These are phyloP conservation scores for Russula brevipes DNA, from an alignment of 768 basidiomycete genomes.

Conservation along the genomic window DNA sequence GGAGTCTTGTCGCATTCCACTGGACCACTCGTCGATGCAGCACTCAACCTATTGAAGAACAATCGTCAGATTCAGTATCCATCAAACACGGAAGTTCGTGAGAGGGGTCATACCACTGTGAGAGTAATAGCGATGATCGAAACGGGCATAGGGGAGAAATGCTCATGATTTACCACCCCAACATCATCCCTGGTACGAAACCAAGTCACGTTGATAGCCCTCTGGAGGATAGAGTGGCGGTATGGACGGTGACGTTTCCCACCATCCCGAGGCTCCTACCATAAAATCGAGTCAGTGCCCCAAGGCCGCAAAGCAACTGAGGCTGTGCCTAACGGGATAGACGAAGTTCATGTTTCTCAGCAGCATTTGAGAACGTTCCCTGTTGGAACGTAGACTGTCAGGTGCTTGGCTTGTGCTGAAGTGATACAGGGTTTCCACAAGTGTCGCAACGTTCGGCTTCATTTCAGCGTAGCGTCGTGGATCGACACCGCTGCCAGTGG, in stretches of 20 bases:
- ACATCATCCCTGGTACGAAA: neutral
- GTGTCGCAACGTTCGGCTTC: neutral
- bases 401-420: slow-evolving; percentile 1
- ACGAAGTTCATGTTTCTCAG: slow-evolving; percentile 14
- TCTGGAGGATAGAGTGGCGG: slow-evolving; percentile 2
- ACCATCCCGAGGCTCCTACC: neutral
- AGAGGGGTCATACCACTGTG: slow-evolving; percentile 3
- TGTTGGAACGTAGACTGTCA: neutral
- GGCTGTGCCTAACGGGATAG: neutral
- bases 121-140: slow-evolving; percentile 10
- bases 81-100: neutral
- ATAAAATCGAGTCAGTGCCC: neutral
- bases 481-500: neutral
- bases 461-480: neutral
- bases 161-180: neutral
- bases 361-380: neutral
- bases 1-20: neutral
- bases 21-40: slow-evolving; percentile 15
- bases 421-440: slow-evolving; percentile 3
- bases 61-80: neutral
- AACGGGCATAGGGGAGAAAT: slow-evolving; percentile 8
- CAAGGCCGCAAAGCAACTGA: neutral
- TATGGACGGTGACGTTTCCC: neutral
- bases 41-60: neutral
- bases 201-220: neutral